Evolutionary conservation across 441 rosid species (phyloP).

Genomic region (Kokia cookei): DNA sequence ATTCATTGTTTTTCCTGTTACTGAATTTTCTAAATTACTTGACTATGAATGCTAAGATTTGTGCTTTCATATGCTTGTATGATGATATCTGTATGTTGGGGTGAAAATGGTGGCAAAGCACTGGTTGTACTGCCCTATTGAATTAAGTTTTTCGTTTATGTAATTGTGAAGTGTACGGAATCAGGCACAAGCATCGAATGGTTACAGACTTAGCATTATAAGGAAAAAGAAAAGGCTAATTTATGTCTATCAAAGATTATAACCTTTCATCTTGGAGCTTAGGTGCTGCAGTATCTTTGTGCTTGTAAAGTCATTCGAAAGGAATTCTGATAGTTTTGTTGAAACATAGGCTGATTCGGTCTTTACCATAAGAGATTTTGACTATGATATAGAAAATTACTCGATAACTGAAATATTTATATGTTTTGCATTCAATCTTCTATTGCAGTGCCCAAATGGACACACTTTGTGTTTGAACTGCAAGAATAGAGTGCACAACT

Average conservation of each 20-base stretch:
- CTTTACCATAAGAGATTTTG: background rate
- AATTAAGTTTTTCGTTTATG: background rate
- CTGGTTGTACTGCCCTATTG: background rate
- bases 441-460: conserved; percentile 46
- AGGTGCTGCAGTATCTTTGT: background rate
- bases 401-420: background rate
- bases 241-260: background rate
- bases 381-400: no score
- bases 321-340: background rate
- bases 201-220: no score
- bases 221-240: no score
- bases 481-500: conserved; percentile 35
- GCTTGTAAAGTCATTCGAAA: background rate
- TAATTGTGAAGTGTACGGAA: background rate
- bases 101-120: background rate
- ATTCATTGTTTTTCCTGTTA: background rate
- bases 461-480: conserved; percentile 45
- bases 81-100: background rate
- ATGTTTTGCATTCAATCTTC: background rate
- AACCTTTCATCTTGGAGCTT: background rate
- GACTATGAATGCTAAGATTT: background rate
- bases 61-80: background rate
- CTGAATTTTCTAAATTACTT: background rate
- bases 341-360: background rate
- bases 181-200: no score